Evolutionary conservation across 306 rosid genomes (phyloP), one percentile per base, ranked within the genome.

Genomic region (Purshia tridentata): DNA sequence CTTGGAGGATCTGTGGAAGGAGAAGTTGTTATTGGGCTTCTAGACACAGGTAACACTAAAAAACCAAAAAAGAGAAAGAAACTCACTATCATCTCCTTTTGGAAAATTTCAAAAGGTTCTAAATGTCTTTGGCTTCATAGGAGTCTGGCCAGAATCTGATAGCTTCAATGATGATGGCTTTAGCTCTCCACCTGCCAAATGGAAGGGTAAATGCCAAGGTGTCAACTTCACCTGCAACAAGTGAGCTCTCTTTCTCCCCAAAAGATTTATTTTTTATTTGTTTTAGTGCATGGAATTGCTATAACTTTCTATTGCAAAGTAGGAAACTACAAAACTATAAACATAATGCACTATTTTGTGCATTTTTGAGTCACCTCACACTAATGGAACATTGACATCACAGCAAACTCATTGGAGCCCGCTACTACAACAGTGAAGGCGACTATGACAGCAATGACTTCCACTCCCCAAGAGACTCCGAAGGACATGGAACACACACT

Each of bases 151-250:
- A 10, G 81, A 83, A 65, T 76, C 79, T 3, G 53, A 60, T 6
- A 83, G 86, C 58, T 83, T 83, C 65, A 76, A 23, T 5, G 81
- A 83, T 16, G 6, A 46, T 13, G 74, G 59, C 9, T 54, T 76
- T 4, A 57, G 73, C 55, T 22, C 80, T 18, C 82, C 84, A 16
- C 87, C 84, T 4, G 10, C 71, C 1, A 80, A 77, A 68, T 83
- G 84, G 87, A 83, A 77, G 70, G 86, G 84, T 9, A 73, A 5
- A 8, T 80, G 84, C 77, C 69, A 52, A 19, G 75, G 65, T 15
- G 69, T 74, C 39, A 72, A 72, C 74, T 83, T 83, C 76, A 76
- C 74, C 62, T 72, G 86, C 81, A 83, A 83, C 77, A 79, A 67
- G 86, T 79, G 55, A 81, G 72, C 50, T 67, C 48, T 80, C 69